phyloP scores from a whole-genome alignment of 2,329 filamentous ascomycete genomes.

The Xylaria sp. region DNA sequence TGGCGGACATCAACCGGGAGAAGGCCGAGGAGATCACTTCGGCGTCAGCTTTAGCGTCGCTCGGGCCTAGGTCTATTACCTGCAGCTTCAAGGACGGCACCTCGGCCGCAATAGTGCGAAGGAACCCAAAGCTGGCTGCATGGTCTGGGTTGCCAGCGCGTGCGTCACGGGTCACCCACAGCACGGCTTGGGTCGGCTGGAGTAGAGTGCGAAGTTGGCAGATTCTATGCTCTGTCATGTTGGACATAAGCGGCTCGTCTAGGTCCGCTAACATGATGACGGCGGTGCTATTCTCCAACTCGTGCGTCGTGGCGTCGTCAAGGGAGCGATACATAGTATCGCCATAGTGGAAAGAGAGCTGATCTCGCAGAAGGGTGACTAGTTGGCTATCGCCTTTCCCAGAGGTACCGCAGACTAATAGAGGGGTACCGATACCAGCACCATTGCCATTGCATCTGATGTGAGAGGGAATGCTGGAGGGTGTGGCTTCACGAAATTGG shows the following conservation, averaged over 20 bases:
- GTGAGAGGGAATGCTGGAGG: constrained; percentile 14
- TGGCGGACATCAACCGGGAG: constrained; percentile 14
- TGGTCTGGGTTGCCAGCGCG: constrained; percentile 34
- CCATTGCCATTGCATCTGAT: background rate
- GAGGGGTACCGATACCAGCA: constrained; percentile 34
- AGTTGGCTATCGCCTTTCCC: constrained; percentile 28
- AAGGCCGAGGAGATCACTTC: constrained; percentile 31
- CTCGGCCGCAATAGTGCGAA: constrained; percentile 41
- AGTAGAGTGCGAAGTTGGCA: constrained; percentile 35
- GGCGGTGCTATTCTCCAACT: constrained; percentile 37
- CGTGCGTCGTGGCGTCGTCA: constrained; percentile 34
- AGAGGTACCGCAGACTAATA: constrained; percentile 42
- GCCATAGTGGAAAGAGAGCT: constrained; percentile 33
- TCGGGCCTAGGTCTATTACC: constrained; percentile 37
- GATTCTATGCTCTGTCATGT: constrained; percentile 43
- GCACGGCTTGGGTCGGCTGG: constrained; percentile 29
- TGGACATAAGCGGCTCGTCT: constrained; percentile 42
- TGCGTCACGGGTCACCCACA: constrained; percentile 38
- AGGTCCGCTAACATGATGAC: constrained; percentile 47
- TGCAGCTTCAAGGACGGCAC: constrained; percentile 37
- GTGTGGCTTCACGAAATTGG: constrained; percentile 40
- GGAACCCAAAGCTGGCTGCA: constrained; percentile 40
- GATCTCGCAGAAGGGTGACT: constrained; percentile 24
- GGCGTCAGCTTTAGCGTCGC: background rate
- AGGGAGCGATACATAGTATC: constrained; percentile 34